Percentiles rank a stretch among this genome's conserved stretches.
These are phyloP conservation scores for Neoboletus subvelutipes DNA, from an alignment of 768 basidiomycete genomes.

Conservation along the genomic window DNA sequence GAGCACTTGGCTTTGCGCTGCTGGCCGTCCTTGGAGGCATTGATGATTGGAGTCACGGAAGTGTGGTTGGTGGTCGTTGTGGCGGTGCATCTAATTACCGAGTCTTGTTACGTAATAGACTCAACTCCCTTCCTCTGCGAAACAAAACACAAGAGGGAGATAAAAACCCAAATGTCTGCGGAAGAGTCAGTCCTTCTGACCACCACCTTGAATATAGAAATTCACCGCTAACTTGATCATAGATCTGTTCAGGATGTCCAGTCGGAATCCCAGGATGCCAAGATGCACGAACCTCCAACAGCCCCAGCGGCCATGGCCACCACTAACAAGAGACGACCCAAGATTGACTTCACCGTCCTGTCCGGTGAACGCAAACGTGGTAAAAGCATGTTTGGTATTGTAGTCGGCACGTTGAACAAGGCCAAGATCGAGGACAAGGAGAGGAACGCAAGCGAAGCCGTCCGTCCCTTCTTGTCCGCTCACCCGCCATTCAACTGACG, in stretches of 20 bases:
- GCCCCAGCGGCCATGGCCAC: slow-evolving; percentile 45
- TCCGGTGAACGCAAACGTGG: slow-evolving; percentile 75
- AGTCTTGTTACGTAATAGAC: slow-evolving; percentile 20
- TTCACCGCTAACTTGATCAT: slow-evolving; percentile 10
- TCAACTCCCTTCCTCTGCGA: not conserved
- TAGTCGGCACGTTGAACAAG: slow-evolving; percentile 82
- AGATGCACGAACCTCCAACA: slow-evolving; percentile 41
- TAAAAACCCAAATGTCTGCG: slow-evolving; percentile 44
- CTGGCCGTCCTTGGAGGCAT: slow-evolving; percentile 24
- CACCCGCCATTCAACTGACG: slow-evolving; percentile 8
- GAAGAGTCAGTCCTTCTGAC: slow-evolving; percentile 45
- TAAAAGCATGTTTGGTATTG: slow-evolving; percentile 84
- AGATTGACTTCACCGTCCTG: slow-evolving; percentile 59
- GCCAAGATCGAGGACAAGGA: slow-evolving; percentile 86
- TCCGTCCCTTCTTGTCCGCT: slow-evolving; percentile 32
- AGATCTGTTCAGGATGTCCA: slow-evolving; percentile 33
- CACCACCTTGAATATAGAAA: not conserved
- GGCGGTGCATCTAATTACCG: slow-evolving; percentile 26
- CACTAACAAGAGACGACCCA: slow-evolving; percentile 63
- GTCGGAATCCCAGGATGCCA: slow-evolving; percentile 32
- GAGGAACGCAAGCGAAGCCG: slow-evolving; percentile 82
- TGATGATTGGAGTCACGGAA: too few species aligned
- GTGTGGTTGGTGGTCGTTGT: not conserved
- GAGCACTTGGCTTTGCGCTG: slow-evolving; percentile 4
- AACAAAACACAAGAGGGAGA: slow-evolving; percentile 3